These are phyloP conservation scores for Debaryomyces udenii DNA, from an alignment of 1,139 yeast genomes.

Conservation along the genomic window DNA sequence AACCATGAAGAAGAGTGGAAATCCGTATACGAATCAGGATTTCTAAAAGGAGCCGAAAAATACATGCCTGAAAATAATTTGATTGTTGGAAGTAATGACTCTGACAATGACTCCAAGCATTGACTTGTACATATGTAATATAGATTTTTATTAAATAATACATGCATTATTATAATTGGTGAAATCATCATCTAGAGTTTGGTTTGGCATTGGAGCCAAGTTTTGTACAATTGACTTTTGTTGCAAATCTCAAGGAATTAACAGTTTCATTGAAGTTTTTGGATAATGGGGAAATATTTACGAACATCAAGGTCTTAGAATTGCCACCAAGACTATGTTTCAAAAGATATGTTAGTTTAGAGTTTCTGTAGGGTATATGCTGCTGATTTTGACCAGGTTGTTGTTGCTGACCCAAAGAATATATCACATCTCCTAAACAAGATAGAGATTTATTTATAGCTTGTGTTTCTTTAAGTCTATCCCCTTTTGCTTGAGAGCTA, in stretches of 20 bases:
- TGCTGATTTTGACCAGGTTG: conserved; percentile 34
- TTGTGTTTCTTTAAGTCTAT: conserved; percentile 82
- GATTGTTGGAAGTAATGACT: conserved; percentile 15
- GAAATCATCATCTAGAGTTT: conserved; percentile 6
- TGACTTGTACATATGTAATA: conserved; percentile 12
- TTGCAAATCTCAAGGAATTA: conserved; percentile 86
- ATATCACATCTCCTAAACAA: conserved; percentile 87
- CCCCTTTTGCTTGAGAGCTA: conserved; percentile 77
- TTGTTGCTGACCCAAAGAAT: conserved; percentile 57
- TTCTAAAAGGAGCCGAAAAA: conserved; percentile 40
- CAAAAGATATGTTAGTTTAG: conserved; percentile 74
- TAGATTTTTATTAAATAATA: conserved; percentile 3
- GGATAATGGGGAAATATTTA: conserved; percentile 73
- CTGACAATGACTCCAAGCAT: background rate
- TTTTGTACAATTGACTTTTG: conserved; percentile 69
- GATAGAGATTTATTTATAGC: conserved; percentile 88
- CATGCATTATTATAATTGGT: conserved; percentile 1
- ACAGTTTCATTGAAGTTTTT: conserved; percentile 74
- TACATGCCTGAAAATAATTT: conserved; percentile 34
- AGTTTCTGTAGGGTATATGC: conserved; percentile 59
- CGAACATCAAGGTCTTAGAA: conserved; percentile 93
- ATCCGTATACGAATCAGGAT: conserved; percentile 36
- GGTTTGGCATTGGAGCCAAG: conserved; percentile 8
- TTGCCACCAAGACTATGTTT: conserved; percentile 84
- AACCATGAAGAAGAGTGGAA: conserved; percentile 53